Conservation (phyloP, 768 basidiomycete genomes). For the Mycena latifolia region DNA sequence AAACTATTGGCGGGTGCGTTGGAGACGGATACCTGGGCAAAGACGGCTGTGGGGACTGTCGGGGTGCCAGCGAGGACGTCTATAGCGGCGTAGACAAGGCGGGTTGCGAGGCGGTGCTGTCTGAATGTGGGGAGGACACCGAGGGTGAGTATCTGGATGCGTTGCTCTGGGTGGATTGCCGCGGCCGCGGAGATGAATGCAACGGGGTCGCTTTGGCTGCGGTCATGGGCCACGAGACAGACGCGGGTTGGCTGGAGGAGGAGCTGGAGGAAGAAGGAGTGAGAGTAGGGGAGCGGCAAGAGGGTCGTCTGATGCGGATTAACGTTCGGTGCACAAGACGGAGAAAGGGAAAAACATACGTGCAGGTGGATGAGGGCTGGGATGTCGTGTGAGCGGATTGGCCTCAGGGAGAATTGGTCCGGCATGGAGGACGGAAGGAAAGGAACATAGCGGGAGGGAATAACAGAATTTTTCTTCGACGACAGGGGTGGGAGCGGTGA, state of each 20-base stretch:
- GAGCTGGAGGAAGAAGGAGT: constrained; percentile 61
- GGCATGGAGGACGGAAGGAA: background rate
- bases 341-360: constrained; percentile 46
- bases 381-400: constrained; percentile 7
- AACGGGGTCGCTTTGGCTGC: constrained; percentile 46
- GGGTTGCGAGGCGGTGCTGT: constrained; percentile 53
- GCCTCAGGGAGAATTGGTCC: constrained; percentile 1
- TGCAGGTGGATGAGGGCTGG: constrained; percentile 47
- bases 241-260: constrained; percentile 53
- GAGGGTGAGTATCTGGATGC: constrained; percentile 64
- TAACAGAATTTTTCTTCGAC: no score
- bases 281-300: constrained; percentile 55
- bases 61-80: constrained; percentile 32
- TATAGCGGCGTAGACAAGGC: constrained; percentile 45
- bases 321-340: constrained; percentile 23
- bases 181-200: constrained; percentile 62
- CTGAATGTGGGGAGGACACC: constrained; percentile 62
- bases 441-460: no score
- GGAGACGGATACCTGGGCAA: constrained; percentile 60
- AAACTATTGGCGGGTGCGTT: constrained; percentile 56
- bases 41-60: constrained; percentile 45
- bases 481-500: no score
- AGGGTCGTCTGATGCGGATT: constrained; percentile 45
- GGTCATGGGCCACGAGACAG: constrained; percentile 56
- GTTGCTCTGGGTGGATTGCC: constrained; percentile 45